Base-by-base conservation (phyloP, 2,329 filamentous ascomycete species). In the Diplocarpon mali region DNA sequence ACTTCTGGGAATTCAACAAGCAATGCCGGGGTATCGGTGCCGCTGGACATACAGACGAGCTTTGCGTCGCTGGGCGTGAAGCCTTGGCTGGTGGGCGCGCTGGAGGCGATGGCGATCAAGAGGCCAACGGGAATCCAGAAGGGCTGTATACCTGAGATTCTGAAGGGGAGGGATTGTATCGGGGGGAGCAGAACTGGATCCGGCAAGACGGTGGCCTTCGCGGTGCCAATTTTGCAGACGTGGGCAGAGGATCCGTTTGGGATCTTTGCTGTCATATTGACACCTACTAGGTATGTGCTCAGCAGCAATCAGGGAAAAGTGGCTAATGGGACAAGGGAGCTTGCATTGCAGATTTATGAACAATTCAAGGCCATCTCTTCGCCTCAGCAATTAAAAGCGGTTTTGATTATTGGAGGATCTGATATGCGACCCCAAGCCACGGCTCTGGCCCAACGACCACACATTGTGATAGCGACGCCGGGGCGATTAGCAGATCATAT, bases 151-250 rank as follows among this genome's bases (percentile, higher is more conserved):
- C 89, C 90, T 1, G 84, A 92, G 62, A 95, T 96, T 48, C 64
- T 98, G 29, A 82, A 86, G 56, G 92, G 92, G 5, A 76, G 85
- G 56, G 89, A 98, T 66, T 95, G 88, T 61, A 95, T 98, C 56
- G 92, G 92, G 60, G 89, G 89, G 31, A 94, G 86, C 60, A 76
- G 88, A 51, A 98, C 92, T 0, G 92, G 92, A 70, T 95, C 90
- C 11, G 92, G 92, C 66, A 98, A 98, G 69, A 98, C 92, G 3
- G 81, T 96, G 35, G 89, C 92, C 1, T 98, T 98, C 64, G 85
- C 90, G 1, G 87, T 89, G 9, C 92, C 92, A 0, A 94, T 98
- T 48, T 69, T 98, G 51, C 90, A 96, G 62, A 83, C 83, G 64
- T 96, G 89, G 88, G 80, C 90, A 2, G 76, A 88, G 60, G 89